A percentile compares a stretch with the other conserved stretches of the same genome.
phyloP scores from a whole-genome alignment of 768 basidiomycete genomes.

The Mycena rebaudengoi region DNA sequence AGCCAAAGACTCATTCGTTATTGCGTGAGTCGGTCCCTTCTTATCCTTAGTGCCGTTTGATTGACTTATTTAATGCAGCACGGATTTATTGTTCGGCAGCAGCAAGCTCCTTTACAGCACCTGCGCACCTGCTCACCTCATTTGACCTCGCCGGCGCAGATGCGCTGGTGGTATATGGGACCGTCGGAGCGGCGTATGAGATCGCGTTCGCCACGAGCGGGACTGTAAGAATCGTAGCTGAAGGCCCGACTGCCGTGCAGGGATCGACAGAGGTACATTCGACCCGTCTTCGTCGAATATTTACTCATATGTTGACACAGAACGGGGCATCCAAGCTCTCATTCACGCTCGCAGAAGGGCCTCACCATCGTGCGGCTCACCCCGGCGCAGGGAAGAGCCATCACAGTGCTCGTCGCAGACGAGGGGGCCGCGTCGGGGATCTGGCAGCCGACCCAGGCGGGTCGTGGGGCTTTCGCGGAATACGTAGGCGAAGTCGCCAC shows the following conservation, averaged over 20 bases:
- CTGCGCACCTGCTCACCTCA: constrained; percentile 60
- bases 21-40: constrained; percentile 39
- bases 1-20: constrained; percentile 62
- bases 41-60: background rate
- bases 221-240: constrained; percentile 11
- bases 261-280: background rate
- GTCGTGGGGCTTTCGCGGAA: constrained; percentile 26
- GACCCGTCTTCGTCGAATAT: background rate
- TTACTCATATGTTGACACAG: background rate
- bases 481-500: constrained; percentile 66
- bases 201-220: constrained; percentile 41
- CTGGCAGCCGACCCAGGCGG: constrained; percentile 18
- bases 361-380: constrained; percentile 12
- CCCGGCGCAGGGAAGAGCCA: background rate
- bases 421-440: constrained; percentile 50
- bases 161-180: constrained; percentile 52
- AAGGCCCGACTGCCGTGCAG: constrained; percentile 8
- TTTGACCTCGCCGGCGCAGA: constrained; percentile 49
- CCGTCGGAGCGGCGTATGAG: constrained; percentile 45
- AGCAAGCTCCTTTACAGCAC: constrained; percentile 55
- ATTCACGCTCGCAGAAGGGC: constrained; percentile 3
- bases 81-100: constrained; percentile 62
- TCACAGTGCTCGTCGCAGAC: constrained; percentile 52
- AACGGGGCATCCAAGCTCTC: constrained; percentile 8
- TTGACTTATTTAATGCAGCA: constrained; percentile 32